Percentiles rank a stretch among this genome's conserved stretches.
Evolutionary conservation across 2,329 filamentous ascomycete genomes (phyloP).

Genomic region (Aspergillus sp.): DNA sequence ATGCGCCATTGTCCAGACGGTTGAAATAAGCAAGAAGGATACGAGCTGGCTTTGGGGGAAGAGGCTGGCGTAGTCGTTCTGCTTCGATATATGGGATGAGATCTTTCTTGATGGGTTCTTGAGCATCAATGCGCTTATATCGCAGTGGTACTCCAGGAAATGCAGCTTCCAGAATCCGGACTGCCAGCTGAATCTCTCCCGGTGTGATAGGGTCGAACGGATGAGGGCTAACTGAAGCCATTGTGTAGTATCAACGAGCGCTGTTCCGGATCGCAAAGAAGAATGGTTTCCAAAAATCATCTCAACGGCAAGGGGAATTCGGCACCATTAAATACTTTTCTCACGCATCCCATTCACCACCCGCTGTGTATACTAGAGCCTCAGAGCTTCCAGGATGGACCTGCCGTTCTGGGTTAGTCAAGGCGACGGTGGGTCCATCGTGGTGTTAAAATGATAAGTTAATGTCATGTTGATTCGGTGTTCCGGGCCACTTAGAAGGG

Average conservation of each 20-base stretch:
- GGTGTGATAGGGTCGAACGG: slow-evolving; percentile 34
- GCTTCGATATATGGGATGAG: slow-evolving; percentile 54
- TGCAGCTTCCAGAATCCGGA: slow-evolving; percentile 27
- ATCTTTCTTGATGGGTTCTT: slow-evolving; percentile 55
- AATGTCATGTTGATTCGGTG: too few relatives aligned
- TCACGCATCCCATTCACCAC: background rate
- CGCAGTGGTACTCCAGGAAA: slow-evolving; percentile 32
- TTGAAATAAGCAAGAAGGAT: slow-evolving; percentile 48
- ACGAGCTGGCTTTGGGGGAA: slow-evolving; percentile 44
- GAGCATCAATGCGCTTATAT: slow-evolving; percentile 59
- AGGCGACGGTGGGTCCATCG: background rate
- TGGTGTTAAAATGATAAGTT: too few relatives aligned
- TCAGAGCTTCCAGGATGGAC: slow-evolving; percentile 16
- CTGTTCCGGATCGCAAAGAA: background rate
- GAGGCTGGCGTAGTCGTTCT: slow-evolving; percentile 46
- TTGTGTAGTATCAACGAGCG: background rate
- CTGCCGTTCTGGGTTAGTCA: slow-evolving; percentile 17
- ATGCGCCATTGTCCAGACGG: slow-evolving; percentile 35
- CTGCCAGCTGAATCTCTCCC: slow-evolving; percentile 30
- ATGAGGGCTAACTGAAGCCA: slow-evolving; percentile 11
- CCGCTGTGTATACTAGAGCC: background rate
- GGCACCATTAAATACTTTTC: background rate
- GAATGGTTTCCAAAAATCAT: background rate
- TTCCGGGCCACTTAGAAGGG: too few relatives aligned
- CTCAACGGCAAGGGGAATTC: background rate